Percentiles rank a stretch among this genome's conserved stretches.
These are phyloP conservation scores for Aspergillus ibericus DNA, from an alignment of 2,329 filamentous ascomycete species.

Conservation along the genomic window DNA sequence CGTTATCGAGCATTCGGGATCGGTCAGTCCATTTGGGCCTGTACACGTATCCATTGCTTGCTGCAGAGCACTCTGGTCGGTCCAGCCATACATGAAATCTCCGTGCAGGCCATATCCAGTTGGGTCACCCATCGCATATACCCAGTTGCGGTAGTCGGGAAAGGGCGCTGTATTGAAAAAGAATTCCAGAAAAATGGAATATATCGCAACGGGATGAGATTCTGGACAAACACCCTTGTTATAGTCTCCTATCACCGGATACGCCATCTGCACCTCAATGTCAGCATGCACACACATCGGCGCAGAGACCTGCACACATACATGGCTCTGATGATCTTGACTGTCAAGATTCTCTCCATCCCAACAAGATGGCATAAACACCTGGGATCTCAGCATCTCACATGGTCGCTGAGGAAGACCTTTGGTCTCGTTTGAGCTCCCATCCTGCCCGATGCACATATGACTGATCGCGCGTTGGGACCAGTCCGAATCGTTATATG, in stretches of 20 bases:
- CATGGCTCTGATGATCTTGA: slow-evolving; percentile 34
- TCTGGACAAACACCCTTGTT: slow-evolving; percentile 35
- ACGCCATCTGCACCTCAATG: slow-evolving; percentile 31
- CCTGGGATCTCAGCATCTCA: slow-evolving; percentile 31
- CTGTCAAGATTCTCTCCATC: slow-evolving; percentile 37
- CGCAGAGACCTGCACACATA: slow-evolving; percentile 14
- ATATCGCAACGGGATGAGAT: slow-evolving; percentile 55
- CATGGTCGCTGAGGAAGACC: slow-evolving; percentile 62
- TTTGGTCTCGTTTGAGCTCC: slow-evolving; percentile 47
- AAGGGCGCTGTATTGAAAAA: slow-evolving; percentile 56
- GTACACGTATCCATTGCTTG: slow-evolving; percentile 37
- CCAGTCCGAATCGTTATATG: slow-evolving; percentile 18
- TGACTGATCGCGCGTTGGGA: slow-evolving; percentile 54
- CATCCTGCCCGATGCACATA: slow-evolving; percentile 55
- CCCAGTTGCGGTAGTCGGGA: slow-evolving; percentile 46
- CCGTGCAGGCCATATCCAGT: slow-evolving; percentile 57
- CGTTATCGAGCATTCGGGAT: slow-evolving; percentile 20
- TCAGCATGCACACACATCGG: not conserved
- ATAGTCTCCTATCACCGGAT: slow-evolving; percentile 33
- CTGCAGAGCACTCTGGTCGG: slow-evolving; percentile 40
- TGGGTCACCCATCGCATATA: slow-evolving; percentile 50
- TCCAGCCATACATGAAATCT: slow-evolving; percentile 55
- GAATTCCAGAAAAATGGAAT: slow-evolving; percentile 62
- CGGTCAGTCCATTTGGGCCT: slow-evolving; percentile 7
- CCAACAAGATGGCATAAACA: slow-evolving; percentile 43